Percentiles rank a stretch among this genome's conserved stretches.
Evolutionary conservation across 2,329 filamentous ascomycete genomes (phyloP).

Genomic region (Myriosclerotinia curreyana): DNA sequence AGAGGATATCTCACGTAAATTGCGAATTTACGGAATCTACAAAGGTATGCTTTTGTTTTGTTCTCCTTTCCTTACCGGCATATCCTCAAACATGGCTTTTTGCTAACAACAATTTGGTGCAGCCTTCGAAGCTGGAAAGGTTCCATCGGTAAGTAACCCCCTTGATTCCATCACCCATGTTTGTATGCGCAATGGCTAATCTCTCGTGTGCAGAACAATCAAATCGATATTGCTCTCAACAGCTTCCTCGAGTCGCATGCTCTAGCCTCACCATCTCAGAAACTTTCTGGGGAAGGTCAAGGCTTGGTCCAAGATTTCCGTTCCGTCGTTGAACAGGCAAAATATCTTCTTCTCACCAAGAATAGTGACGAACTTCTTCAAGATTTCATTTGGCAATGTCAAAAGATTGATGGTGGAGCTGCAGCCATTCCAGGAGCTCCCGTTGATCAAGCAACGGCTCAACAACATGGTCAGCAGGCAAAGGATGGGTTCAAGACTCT

Average conservation of each 20-base stretch:
- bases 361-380: slow-evolving; percentile 93
- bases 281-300: slow-evolving; percentile 80
- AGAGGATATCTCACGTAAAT: slow-evolving; percentile 80
- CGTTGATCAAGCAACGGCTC: slow-evolving; percentile 70
- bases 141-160: slow-evolving; percentile 58
- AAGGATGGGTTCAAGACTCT: slow-evolving; percentile 83
- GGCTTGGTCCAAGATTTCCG: slow-evolving; percentile 73
- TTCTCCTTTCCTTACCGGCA: slow-evolving; percentile 6
- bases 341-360: slow-evolving; percentile 83
- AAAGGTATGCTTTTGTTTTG: slow-evolving; percentile 46
- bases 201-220: slow-evolving; percentile 51
- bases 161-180: not conserved
- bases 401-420: slow-evolving; percentile 64
- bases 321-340: slow-evolving; percentile 78
- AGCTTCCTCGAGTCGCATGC: slow-evolving; percentile 72
- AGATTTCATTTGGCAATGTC: slow-evolving; percentile 94
- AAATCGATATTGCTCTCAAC: slow-evolving; percentile 90
- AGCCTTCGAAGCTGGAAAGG: slow-evolving; percentile 86
- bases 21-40: slow-evolving; percentile 91
- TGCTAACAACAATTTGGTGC: not conserved
- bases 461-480: slow-evolving; percentile 80
- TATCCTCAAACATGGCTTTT: not conserved
- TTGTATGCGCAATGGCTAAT: slow-evolving; percentile 22
- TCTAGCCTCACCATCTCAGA: slow-evolving; percentile 66
- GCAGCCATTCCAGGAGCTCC: slow-evolving; percentile 63